phyloP scores from a whole-genome alignment of 1,139 yeast genomes.

The Scheffersomyces stambukii region DNA sequence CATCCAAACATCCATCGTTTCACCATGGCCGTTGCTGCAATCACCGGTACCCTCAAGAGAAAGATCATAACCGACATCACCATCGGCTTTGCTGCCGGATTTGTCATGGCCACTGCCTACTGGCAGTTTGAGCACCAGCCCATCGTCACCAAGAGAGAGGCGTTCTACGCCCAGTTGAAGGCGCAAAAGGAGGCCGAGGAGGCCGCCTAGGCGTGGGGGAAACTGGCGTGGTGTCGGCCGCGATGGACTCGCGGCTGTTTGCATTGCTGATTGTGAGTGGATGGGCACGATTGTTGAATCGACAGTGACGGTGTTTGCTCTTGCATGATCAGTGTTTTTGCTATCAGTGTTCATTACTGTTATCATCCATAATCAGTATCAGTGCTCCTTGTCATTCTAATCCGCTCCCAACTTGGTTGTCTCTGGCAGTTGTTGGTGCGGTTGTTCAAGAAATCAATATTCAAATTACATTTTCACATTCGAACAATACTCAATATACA shows the following conservation, averaged over 20 bases:
- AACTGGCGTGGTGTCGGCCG: too few relatives aligned
- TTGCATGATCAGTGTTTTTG: too few relatives aligned
- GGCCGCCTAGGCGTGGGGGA: too few relatives aligned
- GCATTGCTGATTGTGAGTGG: too few relatives aligned
- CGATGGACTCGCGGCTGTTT: too few relatives aligned
- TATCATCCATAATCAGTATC: too few relatives aligned
- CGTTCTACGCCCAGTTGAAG: constrained; percentile 72
- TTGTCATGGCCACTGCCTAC: constrained; percentile 28
- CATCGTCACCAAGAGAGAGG: constrained; percentile 71
- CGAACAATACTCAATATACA: too few relatives aligned
- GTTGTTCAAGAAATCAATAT: constrained; percentile 1
- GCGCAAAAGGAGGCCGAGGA: constrained; percentile 73
- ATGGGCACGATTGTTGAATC: too few relatives aligned
- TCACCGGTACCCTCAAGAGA: constrained; percentile 80
- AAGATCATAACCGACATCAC: constrained; percentile 77
- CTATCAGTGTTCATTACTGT: too few relatives aligned
- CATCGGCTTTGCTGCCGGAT: constrained; percentile 54
- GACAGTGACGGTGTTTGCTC: too few relatives aligned
- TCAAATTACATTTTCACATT: constrained; percentile 2
- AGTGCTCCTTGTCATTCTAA: too few relatives aligned
- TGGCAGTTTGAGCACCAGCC: constrained; percentile 59
- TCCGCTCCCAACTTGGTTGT: background rate
- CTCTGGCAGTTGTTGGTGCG: constrained; percentile 1
- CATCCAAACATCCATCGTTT: constrained; percentile 1
- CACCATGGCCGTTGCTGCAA: constrained; percentile 84